phyloP scores from a whole-genome alignment of 176 grass and related monocot genomes.

The Zizania latifolia region DNA sequence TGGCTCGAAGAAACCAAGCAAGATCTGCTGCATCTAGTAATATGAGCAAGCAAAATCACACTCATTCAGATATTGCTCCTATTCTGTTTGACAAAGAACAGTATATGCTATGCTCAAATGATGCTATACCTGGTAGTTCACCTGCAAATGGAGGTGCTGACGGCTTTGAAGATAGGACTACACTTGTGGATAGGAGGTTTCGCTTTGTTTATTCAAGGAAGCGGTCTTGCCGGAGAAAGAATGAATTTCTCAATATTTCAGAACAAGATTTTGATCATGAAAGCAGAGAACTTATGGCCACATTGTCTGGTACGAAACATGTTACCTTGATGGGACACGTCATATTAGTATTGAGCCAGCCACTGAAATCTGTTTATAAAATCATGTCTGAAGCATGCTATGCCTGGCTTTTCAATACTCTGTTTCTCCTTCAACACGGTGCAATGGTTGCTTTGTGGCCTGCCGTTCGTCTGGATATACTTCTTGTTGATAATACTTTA shows the following conservation, averaged over 20 bases:
- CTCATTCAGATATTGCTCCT: constrained; percentile 18
- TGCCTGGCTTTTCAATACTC: constrained; percentile 37
- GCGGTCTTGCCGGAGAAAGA: constrained; percentile 52
- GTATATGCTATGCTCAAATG: neutral
- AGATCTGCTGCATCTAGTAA: constrained; percentile 39
- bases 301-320: constrained; percentile 15
- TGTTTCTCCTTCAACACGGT: constrained; percentile 53
- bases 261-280: constrained; percentile 17
- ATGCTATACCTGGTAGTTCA: constrained; percentile 10
- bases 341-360: constrained; percentile 39
- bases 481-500: constrained; percentile 55
- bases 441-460: constrained; percentile 69
- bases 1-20: constrained; percentile 39
- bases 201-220: constrained; percentile 76
- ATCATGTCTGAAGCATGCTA: constrained; percentile 42
- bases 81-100: neutral
- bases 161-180: constrained; percentile 23
- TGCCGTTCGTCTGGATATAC: constrained; percentile 65
- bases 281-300: constrained; percentile 9
- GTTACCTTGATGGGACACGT: constrained; percentile 26
- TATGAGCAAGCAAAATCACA: constrained; percentile 28
- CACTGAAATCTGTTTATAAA: constrained; percentile 46
- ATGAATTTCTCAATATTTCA: constrained; percentile 29
- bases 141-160: constrained; percentile 14
- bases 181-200: constrained; percentile 38